Base-by-base conservation (phyloP, 192 early-diverging fungal genomes). In the Mycoemilia scoparia region DNA sequence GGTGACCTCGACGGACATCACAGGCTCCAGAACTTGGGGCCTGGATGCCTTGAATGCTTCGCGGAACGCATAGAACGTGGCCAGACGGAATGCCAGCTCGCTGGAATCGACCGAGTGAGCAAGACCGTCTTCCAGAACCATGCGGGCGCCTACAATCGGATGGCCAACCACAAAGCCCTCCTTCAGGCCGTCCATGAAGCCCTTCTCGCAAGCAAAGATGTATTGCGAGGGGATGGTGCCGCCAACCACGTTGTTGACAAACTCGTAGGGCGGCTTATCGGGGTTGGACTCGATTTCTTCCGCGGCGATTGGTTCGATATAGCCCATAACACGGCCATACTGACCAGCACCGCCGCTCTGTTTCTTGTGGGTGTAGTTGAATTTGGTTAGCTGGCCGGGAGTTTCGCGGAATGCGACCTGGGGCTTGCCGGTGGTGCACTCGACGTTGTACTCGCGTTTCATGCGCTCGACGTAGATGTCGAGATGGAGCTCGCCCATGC, bases 301-400 rank as follows among this genome's bases (percentile, higher is more conserved):
- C 8, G 44, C 34, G 14, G 65, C 63, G 28, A 88, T 73, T 2
- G 84, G 84, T 56, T 97, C 92, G 38, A 97, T 80, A 55, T 74
- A 84, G 24, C 89, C 89, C 23, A 73, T 49, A 32, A 97, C 84
- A 44, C 79, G 75, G 48, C 71, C 93, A 47, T 81, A 97, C 63
- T 97, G 93, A 44, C 93, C 93, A 26, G 87, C 69, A 44, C 93
- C 93, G 39, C 93, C 93, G 38, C 74, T 73, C 64, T 97, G 93
- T 64, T 97, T 97, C 79, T 93, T 93, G 68, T 97, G 93, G 0
- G 89, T 95, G 69, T 92, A 97, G 54, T 82, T 74, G 58, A 97
- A 93, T 37, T 69, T 63, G 32, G 77, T 64, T 30, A 67, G 57
- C 21, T 52, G 43, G 4, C 71, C 74, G 41, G 88, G 76, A 13